Evolutionary conservation across 257 asterid genomes (phyloP).

Genomic region (Fraxinus pennsylvanica): DNA sequence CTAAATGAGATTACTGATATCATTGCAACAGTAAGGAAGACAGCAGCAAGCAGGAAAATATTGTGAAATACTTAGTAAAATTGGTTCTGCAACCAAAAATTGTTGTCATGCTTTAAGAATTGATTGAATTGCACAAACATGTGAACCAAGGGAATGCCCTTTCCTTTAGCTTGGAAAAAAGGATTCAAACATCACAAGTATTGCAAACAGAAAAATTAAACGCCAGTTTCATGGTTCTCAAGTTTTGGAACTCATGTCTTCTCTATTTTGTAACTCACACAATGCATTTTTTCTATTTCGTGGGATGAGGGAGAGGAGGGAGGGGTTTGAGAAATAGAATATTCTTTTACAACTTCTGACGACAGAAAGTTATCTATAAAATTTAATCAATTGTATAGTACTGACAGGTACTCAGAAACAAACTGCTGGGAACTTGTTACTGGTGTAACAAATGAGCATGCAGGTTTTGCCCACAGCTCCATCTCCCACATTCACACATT

Average conservation of each 20-base stretch:
- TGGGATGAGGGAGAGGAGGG: neutral
- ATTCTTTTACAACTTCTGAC: neutral
- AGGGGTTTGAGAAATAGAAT: neutral
- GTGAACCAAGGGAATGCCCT: too few relatives aligned
- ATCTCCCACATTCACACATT: constrained; percentile 96
- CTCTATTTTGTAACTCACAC: neutral
- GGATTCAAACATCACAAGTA: neutral
- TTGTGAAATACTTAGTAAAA: too few relatives aligned
- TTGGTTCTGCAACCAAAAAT: too few relatives aligned
- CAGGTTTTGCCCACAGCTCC: constrained; percentile 98
- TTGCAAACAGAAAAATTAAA: too few relatives aligned
- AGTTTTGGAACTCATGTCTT: constrained; percentile 20
- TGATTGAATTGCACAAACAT: too few relatives aligned
- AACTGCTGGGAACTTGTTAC: constrained; percentile 93
- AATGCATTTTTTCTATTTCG: neutral
- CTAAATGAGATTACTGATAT: too few relatives aligned
- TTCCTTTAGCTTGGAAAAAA: too few relatives aligned
- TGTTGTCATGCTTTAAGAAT: too few relatives aligned
- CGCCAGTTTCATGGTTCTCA: neutral
- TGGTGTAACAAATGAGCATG: constrained; percentile 95
- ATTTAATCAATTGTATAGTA: neutral
- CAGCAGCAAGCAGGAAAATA: too few relatives aligned
- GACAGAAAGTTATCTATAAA: neutral
- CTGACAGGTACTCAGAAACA: constrained; percentile 16
- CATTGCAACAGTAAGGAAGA: too few relatives aligned